Conservation (phyloP, 2,329 filamentous ascomycete genomes). For the Lasiodiplodia hormozganensis region DNA sequence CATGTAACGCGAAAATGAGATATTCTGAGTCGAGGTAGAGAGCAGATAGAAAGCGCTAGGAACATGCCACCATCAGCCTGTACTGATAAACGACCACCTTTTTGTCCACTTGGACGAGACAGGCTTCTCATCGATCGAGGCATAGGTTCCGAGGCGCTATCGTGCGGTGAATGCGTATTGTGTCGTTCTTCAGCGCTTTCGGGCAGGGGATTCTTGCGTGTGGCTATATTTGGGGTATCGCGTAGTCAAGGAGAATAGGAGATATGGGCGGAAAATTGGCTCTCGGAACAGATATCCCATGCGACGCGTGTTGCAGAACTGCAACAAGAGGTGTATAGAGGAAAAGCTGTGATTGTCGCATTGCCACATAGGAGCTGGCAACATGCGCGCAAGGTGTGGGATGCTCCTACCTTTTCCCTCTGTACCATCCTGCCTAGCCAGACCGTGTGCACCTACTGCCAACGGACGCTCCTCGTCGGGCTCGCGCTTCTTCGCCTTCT, state of each 20-base stretch:
- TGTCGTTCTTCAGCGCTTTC: background rate
- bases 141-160: too few species aligned
- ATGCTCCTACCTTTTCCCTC: constrained; percentile 61
- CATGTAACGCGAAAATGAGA: background rate
- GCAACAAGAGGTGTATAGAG: background rate
- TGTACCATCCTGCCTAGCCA: constrained; percentile 69
- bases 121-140: too few species aligned
- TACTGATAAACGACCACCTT: background rate
- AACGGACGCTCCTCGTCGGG: constrained; percentile 67
- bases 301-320: background rate
- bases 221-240: background rate
- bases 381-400: background rate
- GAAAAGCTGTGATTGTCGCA: background rate
- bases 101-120: background rate
- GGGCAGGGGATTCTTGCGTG: background rate
- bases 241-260: background rate
- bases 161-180: background rate
- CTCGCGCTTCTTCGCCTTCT: constrained; percentile 79
- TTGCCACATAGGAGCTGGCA: background rate
- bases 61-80: background rate
- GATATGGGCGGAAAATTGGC: background rate
- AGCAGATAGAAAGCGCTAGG: background rate
- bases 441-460: constrained; percentile 67
- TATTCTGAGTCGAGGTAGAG: background rate
- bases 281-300: background rate